Percentiles rank a stretch among this genome's conserved stretches.
These are phyloP conservation scores for Hirsutella rhossiliensis DNA, from an alignment of 2,329 filamentous ascomycete genomes.

Conservation along the genomic window DNA sequence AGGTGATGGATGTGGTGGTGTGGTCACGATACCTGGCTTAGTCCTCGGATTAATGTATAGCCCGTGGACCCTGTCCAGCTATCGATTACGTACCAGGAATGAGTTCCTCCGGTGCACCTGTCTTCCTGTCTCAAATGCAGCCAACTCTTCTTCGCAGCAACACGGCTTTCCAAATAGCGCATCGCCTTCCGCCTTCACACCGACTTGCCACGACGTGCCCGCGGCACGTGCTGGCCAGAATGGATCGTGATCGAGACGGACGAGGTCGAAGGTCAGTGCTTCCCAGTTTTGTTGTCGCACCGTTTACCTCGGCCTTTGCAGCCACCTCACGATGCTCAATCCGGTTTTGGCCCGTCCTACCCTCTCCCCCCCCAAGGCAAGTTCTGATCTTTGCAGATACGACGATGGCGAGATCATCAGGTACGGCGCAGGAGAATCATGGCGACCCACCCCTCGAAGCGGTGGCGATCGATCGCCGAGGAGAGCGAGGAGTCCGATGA, in stretches of 20 bases:
- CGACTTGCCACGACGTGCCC: too few relatives aligned
- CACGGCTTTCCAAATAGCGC: too few relatives aligned
- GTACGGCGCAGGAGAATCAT: slow-evolving; percentile 50
- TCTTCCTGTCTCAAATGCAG: too few relatives aligned
- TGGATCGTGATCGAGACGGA: slow-evolving; percentile 25
- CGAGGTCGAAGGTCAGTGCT: slow-evolving; percentile 23
- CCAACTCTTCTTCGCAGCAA: too few relatives aligned
- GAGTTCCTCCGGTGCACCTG: too few relatives aligned
- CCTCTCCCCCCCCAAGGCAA: background rate
- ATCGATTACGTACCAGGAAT: too few relatives aligned
- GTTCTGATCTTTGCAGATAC: slow-evolving; percentile 11
- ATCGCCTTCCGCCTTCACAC: too few relatives aligned
- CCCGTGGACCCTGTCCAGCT: too few relatives aligned
- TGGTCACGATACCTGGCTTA: too few relatives aligned
- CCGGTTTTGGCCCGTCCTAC: background rate
- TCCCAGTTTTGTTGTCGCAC: slow-evolving; percentile 1
- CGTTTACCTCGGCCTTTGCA: background rate
- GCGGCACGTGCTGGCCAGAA: slow-evolving; percentile 4
- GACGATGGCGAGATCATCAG: slow-evolving; percentile 50
- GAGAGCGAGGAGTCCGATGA: slow-evolving; percentile 16
- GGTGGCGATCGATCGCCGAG: slow-evolving; percentile 31
- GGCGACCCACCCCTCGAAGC: slow-evolving; percentile 42
- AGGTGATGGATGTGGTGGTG: too few relatives aligned
- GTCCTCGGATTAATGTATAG: too few relatives aligned
- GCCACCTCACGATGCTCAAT: background rate